Evolutionary conservation across 2,329 filamentous ascomycete genomes (phyloP).

Genomic region (Colletotrichum spinosum): DNA sequence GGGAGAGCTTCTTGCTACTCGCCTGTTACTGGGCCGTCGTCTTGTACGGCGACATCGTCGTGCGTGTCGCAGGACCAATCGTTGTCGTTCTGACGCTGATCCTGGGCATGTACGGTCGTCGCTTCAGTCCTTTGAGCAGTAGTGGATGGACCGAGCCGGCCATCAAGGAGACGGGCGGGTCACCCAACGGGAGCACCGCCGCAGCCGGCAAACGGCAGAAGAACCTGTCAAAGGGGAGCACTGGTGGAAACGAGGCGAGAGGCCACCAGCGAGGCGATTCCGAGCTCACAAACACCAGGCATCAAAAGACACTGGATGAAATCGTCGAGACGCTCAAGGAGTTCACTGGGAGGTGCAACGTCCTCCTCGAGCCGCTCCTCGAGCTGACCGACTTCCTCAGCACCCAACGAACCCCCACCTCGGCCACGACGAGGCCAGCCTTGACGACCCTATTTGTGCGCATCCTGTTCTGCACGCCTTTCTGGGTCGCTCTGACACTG

Average conservation of each 20-base stretch:
- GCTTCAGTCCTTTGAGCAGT: slow-evolving; percentile 90
- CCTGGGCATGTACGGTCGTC: slow-evolving; percentile 89
- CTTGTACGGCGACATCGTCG: slow-evolving; percentile 86
- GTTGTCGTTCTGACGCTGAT: slow-evolving; percentile 84
- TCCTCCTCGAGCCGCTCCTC: slow-evolving; percentile 88
- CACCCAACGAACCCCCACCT: slow-evolving; percentile 89
- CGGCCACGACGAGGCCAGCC: slow-evolving; percentile 89
- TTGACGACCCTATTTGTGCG: slow-evolving; percentile 90
- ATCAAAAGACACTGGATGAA: slow-evolving; percentile 96
- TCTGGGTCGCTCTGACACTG: slow-evolving; percentile 87
- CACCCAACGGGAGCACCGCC: slow-evolving; percentile 28
- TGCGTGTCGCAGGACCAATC: slow-evolving; percentile 85
- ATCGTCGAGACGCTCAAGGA: slow-evolving; percentile 94
- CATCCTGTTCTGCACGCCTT: slow-evolving; percentile 85
- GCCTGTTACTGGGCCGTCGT: slow-evolving; percentile 86
- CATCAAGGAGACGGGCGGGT: slow-evolving; percentile 40
- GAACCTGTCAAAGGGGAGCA: slow-evolving; percentile 36
- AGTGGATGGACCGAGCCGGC: slow-evolving; percentile 75
- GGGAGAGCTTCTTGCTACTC: slow-evolving; percentile 95
- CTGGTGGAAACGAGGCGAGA: slow-evolving; percentile 41
- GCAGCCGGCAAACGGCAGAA: slow-evolving; percentile 30
- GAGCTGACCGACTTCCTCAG: slow-evolving; percentile 93
- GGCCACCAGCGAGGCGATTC: slow-evolving; percentile 60
- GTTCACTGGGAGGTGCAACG: slow-evolving; percentile 91
- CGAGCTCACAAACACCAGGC: slow-evolving; percentile 75